Base-by-base conservation (phyloP, 2,329 filamentous ascomycete species). In the Claviceps cyperi region DNA sequence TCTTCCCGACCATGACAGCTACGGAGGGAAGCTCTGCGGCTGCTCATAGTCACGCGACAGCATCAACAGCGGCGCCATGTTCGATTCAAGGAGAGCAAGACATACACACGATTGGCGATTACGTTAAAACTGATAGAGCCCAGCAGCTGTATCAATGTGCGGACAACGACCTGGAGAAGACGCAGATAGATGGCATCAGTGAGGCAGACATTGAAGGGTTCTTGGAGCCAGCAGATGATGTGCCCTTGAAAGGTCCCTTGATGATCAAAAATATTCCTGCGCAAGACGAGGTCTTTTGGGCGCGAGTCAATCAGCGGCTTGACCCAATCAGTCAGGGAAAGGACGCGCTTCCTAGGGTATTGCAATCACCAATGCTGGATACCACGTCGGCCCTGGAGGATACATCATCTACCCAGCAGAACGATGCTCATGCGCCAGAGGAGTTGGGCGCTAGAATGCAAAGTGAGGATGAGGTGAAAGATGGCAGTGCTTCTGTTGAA, bases 181-280 rank as follows among this genome's bases (percentile, higher is more conserved):
- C 28, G 6, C 51, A 47, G 19, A 8, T 36, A 24, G 51, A 50
- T 32, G 48, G 24, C 3, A n/a, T 32, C 3, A 11, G 7, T 32
- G 40, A 46, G 17, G 45, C 39, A 36, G 54, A 60, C 43, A 53
- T 53, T 9, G 60, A 65, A 46, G 58, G 58, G 4, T 55, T 56
- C 7, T 55, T 71, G 36, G 68, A 74, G 28, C 63, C 69, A 4
- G 58, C 60, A 8, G 68, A 71, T 4, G 76, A 78, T 52, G 63
- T 60, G 1, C 63, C 66, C 19, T 64, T 80, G 35, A 73, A 69
- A 49, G 76, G 74, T 0, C 76, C 76, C 8, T 56, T 79, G 47
- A 75, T 74, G 64, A 65, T 80, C 38, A 68, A 70, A 51, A 80
- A 80, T 53, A 72, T 75, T 52, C 75, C 75, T 1, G 73, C 72